A percentile compares a stretch with the other conserved stretches of the same genome.
These are phyloP conservation scores for Aechmea fasciata DNA, from an alignment of 176 grass and related monocot species.

Conservation along the genomic window DNA sequence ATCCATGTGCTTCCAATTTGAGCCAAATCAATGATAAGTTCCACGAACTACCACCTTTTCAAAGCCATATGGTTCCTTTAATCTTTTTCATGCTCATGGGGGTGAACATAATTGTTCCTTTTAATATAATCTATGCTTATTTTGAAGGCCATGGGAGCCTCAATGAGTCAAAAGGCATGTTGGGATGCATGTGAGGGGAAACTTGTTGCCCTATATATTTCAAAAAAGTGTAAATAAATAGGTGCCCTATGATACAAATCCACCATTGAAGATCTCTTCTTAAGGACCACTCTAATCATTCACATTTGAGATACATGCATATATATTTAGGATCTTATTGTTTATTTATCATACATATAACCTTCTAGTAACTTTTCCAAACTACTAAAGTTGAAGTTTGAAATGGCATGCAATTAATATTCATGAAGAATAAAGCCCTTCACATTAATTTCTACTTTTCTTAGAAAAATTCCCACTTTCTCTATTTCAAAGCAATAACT, in stretches of 20 bases:
- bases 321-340: neutral
- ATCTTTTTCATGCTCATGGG: conserved; percentile 12
- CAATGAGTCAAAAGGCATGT: conserved; percentile 57
- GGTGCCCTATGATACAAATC: neutral
- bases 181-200: conserved; percentile 73
- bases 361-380: conserved; percentile 4
- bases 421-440: neutral
- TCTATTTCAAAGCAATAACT: no score
- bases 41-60: conserved; percentile 38
- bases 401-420: neutral
- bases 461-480: no score
- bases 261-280: conserved; percentile 1
- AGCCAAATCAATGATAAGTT: conserved; percentile 64
- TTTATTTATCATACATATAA: neutral
- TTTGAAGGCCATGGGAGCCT: conserved; percentile 3
- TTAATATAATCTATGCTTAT: neutral
- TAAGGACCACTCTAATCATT: neutral
- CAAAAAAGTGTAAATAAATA: neutral
- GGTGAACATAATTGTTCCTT: conserved; percentile 8
- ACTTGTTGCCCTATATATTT: neutral
- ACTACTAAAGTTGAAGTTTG: conserved; percentile 3
- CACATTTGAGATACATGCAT: neutral
- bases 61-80: conserved; percentile 23
- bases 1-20: conserved; percentile 55
- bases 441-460: neutral